These are phyloP conservation scores for Metschnikowia cerradonensis DNA, from an alignment of 805 yeast species.

Conservation along the genomic window DNA sequence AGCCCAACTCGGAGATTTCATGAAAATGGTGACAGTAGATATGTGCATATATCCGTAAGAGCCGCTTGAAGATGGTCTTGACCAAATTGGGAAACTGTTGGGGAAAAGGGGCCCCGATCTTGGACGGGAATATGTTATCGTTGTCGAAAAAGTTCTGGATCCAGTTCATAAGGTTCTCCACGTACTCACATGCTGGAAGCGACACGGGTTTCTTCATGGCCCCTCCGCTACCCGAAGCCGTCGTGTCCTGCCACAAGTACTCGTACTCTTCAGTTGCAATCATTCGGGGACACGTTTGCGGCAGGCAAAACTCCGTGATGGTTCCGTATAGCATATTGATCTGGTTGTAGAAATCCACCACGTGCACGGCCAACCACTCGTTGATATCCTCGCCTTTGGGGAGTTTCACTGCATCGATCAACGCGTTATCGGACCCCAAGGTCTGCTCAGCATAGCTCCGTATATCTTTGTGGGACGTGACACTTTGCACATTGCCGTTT, in stretches of 20 bases:
- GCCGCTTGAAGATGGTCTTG: slow-evolving; percentile 82
- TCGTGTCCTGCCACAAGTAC: slow-evolving; percentile 90
- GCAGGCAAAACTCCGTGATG: slow-evolving; percentile 94
- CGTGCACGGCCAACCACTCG: slow-evolving; percentile 97
- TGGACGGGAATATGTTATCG: slow-evolving; percentile 84
- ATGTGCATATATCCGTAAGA: slow-evolving; percentile 94
- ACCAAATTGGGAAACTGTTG: slow-evolving; percentile 74
- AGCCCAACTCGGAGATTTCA: slow-evolving; percentile 85
- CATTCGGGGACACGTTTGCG: slow-evolving; percentile 93
- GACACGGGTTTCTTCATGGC: slow-evolving; percentile 68
- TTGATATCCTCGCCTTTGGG: slow-evolving; percentile 89
- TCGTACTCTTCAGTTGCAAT: slow-evolving; percentile 97
- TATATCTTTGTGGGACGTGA: slow-evolving; percentile 64
- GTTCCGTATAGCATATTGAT: slow-evolving; percentile 95
- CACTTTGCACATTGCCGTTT: slow-evolving; percentile 25
- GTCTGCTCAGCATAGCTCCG: slow-evolving; percentile 92
- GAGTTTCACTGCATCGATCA: slow-evolving; percentile 87
- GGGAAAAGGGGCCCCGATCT: slow-evolving; percentile 89
- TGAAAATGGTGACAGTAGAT: slow-evolving; percentile 97
- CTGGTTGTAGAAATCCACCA: slow-evolving; percentile 95
- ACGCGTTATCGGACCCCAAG: slow-evolving; percentile 84
- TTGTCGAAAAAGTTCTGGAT: slow-evolving; percentile 89
- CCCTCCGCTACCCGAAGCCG: slow-evolving; percentile 20
- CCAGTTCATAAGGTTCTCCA: slow-evolving; percentile 92
- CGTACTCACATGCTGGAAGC: slow-evolving; percentile 91